Percentiles rank a stretch among this genome's conserved stretches.
Conservation (phyloP, 2,329 filamentous ascomycete genomes). For the Hypoxylon sp. region DNA sequence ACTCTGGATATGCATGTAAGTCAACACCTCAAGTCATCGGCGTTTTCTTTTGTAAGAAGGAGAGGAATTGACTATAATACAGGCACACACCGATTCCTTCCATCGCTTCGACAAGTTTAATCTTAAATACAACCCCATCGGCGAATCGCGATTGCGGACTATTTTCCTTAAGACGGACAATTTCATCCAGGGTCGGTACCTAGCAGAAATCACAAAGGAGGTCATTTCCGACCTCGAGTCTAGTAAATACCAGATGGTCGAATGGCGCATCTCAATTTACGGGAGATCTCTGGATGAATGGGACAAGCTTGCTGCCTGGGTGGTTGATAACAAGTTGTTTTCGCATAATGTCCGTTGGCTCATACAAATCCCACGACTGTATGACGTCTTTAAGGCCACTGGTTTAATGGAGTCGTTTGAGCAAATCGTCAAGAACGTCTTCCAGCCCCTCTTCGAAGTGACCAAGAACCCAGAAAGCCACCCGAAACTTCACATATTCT, state of each 20-base stretch:
- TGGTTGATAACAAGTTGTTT: constrained; percentile 97
- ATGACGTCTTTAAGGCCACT: constrained; percentile 94
- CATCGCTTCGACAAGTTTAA: constrained; percentile 99
- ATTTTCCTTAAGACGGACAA: constrained; percentile 99
- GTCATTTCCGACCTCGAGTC: constrained; percentile 97
- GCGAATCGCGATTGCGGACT: constrained; percentile 94
- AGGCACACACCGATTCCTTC: constrained; percentile 97
- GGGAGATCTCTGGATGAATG: constrained; percentile 93
- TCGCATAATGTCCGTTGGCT: constrained; percentile 98
- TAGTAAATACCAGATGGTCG: constrained; percentile 99
- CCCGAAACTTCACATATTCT: constrained; percentile 93
- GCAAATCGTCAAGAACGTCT: constrained; percentile 90
- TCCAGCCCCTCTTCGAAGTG: constrained; percentile 94
- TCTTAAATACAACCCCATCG: constrained; percentile 97
- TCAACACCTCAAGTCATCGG: not conserved
- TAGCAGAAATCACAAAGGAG: constrained; percentile 98
- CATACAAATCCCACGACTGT: constrained; percentile 93
- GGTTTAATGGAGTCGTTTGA: constrained; percentile 91
- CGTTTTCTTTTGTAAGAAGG: not conserved
- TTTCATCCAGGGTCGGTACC: constrained; percentile 93
- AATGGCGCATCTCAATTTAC: constrained; percentile 99
- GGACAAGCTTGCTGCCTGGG: constrained; percentile 98
- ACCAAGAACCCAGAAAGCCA: constrained; percentile 89
- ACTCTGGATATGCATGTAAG: constrained; percentile 97
- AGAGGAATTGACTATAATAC: constrained; percentile 36